Percentiles rank a stretch among this genome's conserved stretches.
Conservation (phyloP, 2,329 filamentous ascomycete genomes). For the Pseudogymnoascus sp. region DNA sequence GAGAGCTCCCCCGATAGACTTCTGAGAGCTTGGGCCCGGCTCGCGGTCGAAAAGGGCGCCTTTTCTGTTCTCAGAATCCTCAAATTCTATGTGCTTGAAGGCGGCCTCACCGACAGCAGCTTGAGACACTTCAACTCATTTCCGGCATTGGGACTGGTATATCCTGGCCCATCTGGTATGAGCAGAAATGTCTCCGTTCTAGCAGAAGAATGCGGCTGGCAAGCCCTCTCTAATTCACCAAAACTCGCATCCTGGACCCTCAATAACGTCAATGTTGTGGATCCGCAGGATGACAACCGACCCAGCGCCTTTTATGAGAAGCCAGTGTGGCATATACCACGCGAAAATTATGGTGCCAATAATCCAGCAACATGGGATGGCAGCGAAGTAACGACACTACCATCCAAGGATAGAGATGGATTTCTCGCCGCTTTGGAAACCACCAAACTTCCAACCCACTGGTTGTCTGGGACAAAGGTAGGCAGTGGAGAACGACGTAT, state of each 20-base stretch:
- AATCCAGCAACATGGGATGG: not conserved
- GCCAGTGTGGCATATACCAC: not conserved
- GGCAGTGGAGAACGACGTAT: too few relatives aligned
- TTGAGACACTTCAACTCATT: slow-evolving; percentile 27
- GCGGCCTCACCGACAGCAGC: slow-evolving; percentile 24
- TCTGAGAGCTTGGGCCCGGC: slow-evolving; percentile 26
- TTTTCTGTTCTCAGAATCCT: slow-evolving; percentile 28
- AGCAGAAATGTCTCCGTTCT: slow-evolving; percentile 13
- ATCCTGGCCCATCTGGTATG: not conserved
- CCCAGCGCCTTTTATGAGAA: not conserved
- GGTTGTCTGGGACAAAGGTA: not conserved
- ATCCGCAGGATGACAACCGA: not conserved
- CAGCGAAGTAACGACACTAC: not conserved
- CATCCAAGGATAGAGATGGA: not conserved
- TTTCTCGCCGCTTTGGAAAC: not conserved
- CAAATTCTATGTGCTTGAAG: slow-evolving; percentile 24
- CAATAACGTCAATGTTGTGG: not conserved
- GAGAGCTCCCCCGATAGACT: slow-evolving; percentile 20
- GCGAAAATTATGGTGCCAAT: not conserved
- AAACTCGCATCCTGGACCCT: not conserved
- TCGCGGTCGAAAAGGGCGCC: slow-evolving; percentile 20
- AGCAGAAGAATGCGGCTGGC: slow-evolving; percentile 22
- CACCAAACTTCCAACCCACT: not conserved
- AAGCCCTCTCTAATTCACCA: not conserved
- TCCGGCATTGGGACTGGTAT: slow-evolving; percentile 20